Conservation (phyloP, 2,329 filamentous ascomycete species). For the Alternaria gaisen region DNA sequence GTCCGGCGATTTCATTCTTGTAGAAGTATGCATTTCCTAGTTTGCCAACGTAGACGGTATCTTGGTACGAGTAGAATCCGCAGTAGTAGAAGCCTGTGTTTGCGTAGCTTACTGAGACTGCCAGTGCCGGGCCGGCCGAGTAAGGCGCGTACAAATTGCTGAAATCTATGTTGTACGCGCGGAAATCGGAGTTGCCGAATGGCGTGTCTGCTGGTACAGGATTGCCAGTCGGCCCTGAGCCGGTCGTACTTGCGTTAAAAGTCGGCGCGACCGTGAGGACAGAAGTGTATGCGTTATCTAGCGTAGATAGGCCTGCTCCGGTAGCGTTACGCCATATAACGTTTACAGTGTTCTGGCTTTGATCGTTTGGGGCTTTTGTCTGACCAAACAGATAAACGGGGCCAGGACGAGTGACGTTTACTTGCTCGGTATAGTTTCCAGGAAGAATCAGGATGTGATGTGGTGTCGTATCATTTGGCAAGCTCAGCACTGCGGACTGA, state of each 20-base stretch:
- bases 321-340: slow-evolving; percentile 68
- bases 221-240: slow-evolving; percentile 68
- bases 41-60: slow-evolving; percentile 74
- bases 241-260: slow-evolving; percentile 69
- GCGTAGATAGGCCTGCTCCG: slow-evolving; percentile 53
- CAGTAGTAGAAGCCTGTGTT: slow-evolving; percentile 74
- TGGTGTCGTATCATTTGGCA: slow-evolving; percentile 56
- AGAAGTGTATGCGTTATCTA: slow-evolving; percentile 70
- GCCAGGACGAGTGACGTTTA: slow-evolving; percentile 70
- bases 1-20: slow-evolving; percentile 66
- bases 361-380: slow-evolving; percentile 59
- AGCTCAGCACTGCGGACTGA: slow-evolving; percentile 59
- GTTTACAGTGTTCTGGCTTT: slow-evolving; percentile 62
- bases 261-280: slow-evolving; percentile 71
- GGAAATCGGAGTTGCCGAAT: slow-evolving; percentile 70
- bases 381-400: slow-evolving; percentile 70
- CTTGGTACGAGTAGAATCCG: slow-evolving; percentile 73
- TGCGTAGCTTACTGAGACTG: slow-evolving; percentile 68
- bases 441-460: slow-evolving; percentile 68
- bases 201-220: slow-evolving; percentile 68
- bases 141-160: slow-evolving; percentile 66
- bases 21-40: slow-evolving; percentile 72
- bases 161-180: slow-evolving; percentile 73
- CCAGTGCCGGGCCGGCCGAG: slow-evolving; percentile 66
- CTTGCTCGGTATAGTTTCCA: slow-evolving; percentile 69